Conservation (phyloP, 2,329 filamentous ascomycete species). For the Diaporthe citrichinensis region DNA sequence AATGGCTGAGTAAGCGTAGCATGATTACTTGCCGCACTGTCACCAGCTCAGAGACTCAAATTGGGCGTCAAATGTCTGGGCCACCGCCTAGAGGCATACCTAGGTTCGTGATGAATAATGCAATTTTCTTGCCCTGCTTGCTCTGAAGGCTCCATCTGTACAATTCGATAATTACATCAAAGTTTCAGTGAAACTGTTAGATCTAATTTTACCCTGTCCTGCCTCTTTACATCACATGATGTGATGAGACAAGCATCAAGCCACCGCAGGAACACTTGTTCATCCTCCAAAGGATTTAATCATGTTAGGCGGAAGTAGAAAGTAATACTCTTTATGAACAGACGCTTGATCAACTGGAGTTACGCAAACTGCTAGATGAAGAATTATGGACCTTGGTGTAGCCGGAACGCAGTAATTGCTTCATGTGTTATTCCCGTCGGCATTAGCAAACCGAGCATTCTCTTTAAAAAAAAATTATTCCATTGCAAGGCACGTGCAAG, state of each 20-base stretch:
- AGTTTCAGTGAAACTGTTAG: too few relatives aligned
- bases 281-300: background rate
- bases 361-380: background rate
- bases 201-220: background rate
- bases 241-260: background rate
- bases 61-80: background rate
- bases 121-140: too few relatives aligned
- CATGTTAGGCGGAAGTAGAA: background rate
- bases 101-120: background rate
- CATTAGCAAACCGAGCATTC: background rate
- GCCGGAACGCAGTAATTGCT: background rate
- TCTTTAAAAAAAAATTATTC: background rate
- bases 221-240: background rate
- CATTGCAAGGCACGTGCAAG: background rate
- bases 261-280: background rate
- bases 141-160: background rate
- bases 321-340: too few relatives aligned
- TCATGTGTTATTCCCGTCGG: background rate
- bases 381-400: background rate
- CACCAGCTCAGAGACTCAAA: background rate
- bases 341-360: background rate
- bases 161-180: background rate
- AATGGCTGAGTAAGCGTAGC: background rate
- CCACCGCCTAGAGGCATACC: too few relatives aligned
- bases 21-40: background rate